Evolutionary conservation across 148 eudicot species (phyloP), one percentile per base, ranked within the genome.

Genomic region (Talinum fruticosum): DNA sequence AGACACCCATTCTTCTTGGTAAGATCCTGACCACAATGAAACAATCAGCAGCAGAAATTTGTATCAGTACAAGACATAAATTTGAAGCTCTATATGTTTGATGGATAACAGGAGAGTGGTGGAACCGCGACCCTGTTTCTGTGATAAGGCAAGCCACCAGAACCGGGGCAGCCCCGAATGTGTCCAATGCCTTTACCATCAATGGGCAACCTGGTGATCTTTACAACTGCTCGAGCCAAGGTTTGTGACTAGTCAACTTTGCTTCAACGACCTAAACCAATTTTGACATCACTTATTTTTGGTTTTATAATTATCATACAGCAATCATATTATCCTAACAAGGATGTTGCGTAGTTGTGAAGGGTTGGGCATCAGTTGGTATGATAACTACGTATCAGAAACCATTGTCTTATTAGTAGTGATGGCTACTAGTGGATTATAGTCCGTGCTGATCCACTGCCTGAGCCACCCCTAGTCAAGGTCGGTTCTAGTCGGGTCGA

Each of bases 131-230:
- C 57, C 99, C 99, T 0, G 62, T 91, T 6, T 79, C 71, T 26
- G 97, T 93, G 23, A 70, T 93, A 28, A 84, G 92, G 65, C 80
- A 90, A 73, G 99, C 99, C 23, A 86, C 89, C 16, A 87, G 86
- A 79, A 88, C 92, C 21, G 99, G 99, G 71, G 97, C 85, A 23
- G 84, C 91, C 44, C 99, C 99, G 0, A 92, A 93, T 73, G 83
- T 91, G 13, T 96, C 99, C 0, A 93, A 93, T 76, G 97, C 99
- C 28, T 96, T 85, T 76, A 96, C 99, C 53, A 90, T 96, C 83
- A 96, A 96, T 32, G 97, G 97, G 59, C 98, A 94, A 71, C 98
- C 98, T 2, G 98, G 98, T 12, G 99, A 96, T 72, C 89, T 92
- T 32, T 93, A 86, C 88, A 96, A 88, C 26, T 92, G 99, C 79